Percentiles rank a stretch among this genome's conserved stretches.
These are phyloP conservation scores for Torulaspora pretoriensis DNA, from an alignment of 1,139 yeast species.

Conservation along the genomic window DNA sequence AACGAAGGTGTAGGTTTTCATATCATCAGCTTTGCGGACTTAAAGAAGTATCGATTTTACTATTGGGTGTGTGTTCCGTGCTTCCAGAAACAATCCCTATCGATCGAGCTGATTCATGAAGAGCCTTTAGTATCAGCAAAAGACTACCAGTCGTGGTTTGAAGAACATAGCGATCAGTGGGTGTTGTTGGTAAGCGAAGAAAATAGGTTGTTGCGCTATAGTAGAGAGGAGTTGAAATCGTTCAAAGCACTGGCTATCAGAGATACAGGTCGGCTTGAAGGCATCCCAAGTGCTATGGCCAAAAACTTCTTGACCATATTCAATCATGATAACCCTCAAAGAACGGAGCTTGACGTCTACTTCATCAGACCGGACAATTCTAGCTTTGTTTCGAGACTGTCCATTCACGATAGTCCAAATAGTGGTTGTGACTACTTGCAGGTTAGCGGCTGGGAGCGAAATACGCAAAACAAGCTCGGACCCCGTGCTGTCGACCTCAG, in stretches of 20 bases:
- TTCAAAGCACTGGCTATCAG: conserved; percentile 46
- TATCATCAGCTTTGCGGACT: conserved; percentile 73
- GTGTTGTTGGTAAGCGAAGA: conserved; percentile 26
- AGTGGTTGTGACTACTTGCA: conserved; percentile 34
- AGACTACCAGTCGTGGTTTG: conserved; percentile 20
- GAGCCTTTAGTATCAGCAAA: conserved; percentile 9
- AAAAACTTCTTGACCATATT: conserved; percentile 63
- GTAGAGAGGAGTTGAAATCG: conserved; percentile 11
- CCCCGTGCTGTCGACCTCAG: conserved; percentile 85
- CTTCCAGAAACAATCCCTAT: conserved; percentile 44
- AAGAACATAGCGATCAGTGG: conserved; percentile 26
- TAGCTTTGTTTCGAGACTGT: conserved; percentile 29
- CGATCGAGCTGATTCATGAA: conserved; percentile 8
- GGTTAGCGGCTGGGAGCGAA: conserved; percentile 87
- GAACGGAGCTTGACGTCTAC: conserved; percentile 41
- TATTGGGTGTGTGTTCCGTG: conserved; percentile 89
- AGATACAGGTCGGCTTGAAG: conserved; percentile 53
- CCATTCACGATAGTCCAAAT: conserved; percentile 12
- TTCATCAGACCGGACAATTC: conserved; percentile 34
- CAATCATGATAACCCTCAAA: conserved; percentile 39
- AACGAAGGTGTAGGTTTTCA: conserved; percentile 41
- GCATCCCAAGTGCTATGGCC: conserved; percentile 56
- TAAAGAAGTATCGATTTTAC: conserved; percentile 79
- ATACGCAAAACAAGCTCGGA: conserved; percentile 62
- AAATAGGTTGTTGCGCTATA: conserved; percentile 22